Conservation (phyloP, 352 stramenopile species). For the Phytophthora sojae region DNA sequence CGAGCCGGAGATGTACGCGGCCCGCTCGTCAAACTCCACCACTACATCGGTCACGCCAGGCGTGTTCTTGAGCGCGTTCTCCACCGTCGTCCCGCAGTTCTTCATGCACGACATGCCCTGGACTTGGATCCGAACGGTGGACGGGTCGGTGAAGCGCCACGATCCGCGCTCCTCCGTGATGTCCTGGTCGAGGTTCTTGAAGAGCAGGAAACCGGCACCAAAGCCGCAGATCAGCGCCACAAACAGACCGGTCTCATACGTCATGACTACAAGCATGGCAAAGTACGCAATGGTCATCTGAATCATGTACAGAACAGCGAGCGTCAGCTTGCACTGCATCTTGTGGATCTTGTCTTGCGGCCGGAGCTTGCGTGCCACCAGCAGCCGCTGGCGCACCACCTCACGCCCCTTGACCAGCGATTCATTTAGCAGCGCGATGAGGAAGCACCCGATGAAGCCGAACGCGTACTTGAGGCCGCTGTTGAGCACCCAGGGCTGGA, state of each 20-base stretch:
- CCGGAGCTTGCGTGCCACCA: slow-evolving; percentile 45
- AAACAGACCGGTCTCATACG: slow-evolving; percentile 82
- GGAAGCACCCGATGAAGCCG: slow-evolving; percentile 72
- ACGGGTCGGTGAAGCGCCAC: slow-evolving; percentile 76
- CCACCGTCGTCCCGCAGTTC: slow-evolving; percentile 94
- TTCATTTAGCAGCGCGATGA: slow-evolving; percentile 73
- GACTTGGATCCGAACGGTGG: slow-evolving; percentile 78
- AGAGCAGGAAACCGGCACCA: slow-evolving; percentile 70
- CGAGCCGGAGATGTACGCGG: slow-evolving; percentile 74
- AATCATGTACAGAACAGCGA: slow-evolving; percentile 78
- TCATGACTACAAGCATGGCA: slow-evolving; percentile 87
- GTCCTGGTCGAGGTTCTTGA: slow-evolving; percentile 79
- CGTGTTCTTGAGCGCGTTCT: slow-evolving; percentile 72
- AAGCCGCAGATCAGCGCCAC: slow-evolving; percentile 76
- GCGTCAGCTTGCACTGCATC: slow-evolving; percentile 64
- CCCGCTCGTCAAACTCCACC: slow-evolving; percentile 79
- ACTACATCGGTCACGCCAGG: slow-evolving; percentile 78
- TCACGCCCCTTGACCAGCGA: slow-evolving; percentile 68
- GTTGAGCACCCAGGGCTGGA: slow-evolving; percentile 83
- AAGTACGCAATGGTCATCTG: slow-evolving; percentile 88
- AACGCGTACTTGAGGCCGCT: slow-evolving; percentile 77
- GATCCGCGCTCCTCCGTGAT: slow-evolving; percentile 73
- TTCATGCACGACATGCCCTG: slow-evolving; percentile 96
- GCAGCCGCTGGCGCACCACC: slow-evolving; percentile 52
- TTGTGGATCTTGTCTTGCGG: slow-evolving; percentile 62